Evolutionary conservation across 176 grass and related monocot species (phyloP).

Genomic region (Carex pumila): DNA sequence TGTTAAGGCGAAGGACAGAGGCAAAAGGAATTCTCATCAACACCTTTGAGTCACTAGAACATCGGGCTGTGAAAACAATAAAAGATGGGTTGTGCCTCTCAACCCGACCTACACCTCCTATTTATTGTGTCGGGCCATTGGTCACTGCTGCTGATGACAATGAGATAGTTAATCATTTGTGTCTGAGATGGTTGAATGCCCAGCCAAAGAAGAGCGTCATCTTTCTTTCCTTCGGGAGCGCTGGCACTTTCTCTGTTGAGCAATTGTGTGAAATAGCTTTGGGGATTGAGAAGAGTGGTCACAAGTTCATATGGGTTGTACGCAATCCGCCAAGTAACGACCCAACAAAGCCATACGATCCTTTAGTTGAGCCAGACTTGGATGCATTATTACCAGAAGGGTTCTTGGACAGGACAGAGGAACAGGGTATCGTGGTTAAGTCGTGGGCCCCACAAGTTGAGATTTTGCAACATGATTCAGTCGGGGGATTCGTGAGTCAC

Average conservation of each 20-base stretch:
- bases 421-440: conserved; percentile 16
- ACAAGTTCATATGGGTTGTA: conserved; percentile 41
- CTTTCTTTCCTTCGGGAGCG: conserved; percentile 41
- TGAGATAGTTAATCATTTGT: neutral
- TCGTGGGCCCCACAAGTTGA: conserved; percentile 36
- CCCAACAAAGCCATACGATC: neutral
- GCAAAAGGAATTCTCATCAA: conserved; percentile 27
- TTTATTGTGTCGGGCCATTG: conserved; percentile 40
- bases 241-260: neutral
- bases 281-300: conserved; percentile 33
- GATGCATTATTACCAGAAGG: conserved; percentile 20
- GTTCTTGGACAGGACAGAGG: conserved; percentile 25
- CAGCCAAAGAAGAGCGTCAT: conserved; percentile 28
- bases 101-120: neutral
- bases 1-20: neutral
- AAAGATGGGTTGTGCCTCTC: neutral
- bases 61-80: neutral
- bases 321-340: neutral
- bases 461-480: conserved; percentile 11
- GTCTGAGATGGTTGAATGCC: conserved; percentile 36
- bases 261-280: conserved; percentile 37
- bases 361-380: neutral
- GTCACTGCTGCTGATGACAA: neutral
- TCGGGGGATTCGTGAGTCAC: conserved; percentile 26
- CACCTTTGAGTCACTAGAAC: conserved; percentile 31